Evolutionary conservation across 2,329 filamentous ascomycete genomes (phyloP).

Genomic region (Alternaria solani): DNA sequence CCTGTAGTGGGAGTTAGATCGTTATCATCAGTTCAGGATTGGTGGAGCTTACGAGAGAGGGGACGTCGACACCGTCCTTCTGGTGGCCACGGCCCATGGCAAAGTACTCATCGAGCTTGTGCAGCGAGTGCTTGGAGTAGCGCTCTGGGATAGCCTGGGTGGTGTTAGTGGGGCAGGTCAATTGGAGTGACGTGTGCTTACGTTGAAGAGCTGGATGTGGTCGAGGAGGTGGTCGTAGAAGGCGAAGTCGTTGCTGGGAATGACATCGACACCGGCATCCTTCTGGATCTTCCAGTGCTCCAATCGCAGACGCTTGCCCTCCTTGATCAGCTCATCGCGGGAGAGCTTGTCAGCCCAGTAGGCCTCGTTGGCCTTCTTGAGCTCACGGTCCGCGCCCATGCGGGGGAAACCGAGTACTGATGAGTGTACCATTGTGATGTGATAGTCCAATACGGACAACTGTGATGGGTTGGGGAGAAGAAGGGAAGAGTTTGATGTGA

Average conservation of each 20-base stretch:
- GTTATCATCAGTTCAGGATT: background rate
- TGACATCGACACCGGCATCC: conserved; percentile 95
- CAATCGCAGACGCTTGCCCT: conserved; percentile 95
- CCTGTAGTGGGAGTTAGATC: conserved; percentile 57
- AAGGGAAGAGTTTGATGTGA: conserved; percentile 9
- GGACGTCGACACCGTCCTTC: conserved; percentile 91
- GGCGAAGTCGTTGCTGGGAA: conserved; percentile 99
- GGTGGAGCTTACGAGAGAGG: conserved; percentile 68
- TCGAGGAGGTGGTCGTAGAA: conserved; percentile 98
- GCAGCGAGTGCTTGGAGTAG: conserved; percentile 88
- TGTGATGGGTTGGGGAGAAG: conserved; percentile 11
- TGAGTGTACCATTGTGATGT: conserved; percentile 59
- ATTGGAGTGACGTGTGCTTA: conserved; percentile 59
- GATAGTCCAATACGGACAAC: conserved; percentile 23
- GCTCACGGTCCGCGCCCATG: conserved; percentile 97
- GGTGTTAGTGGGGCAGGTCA: conserved; percentile 24
- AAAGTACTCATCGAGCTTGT: conserved; percentile 95
- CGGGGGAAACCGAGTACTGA: conserved; percentile 98
- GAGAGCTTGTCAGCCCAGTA: conserved; percentile 97
- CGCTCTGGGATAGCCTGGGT: conserved; percentile 86
- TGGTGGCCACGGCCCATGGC: conserved; percentile 99
- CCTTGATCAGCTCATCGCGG: conserved; percentile 85
- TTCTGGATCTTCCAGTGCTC: conserved; percentile 99
- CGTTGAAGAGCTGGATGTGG: conserved; percentile 97
- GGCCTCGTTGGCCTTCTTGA: conserved; percentile 99